Base-by-base conservation (phyloP, 768 basidiomycete genomes). In the Lentinula raphanica region DNA sequence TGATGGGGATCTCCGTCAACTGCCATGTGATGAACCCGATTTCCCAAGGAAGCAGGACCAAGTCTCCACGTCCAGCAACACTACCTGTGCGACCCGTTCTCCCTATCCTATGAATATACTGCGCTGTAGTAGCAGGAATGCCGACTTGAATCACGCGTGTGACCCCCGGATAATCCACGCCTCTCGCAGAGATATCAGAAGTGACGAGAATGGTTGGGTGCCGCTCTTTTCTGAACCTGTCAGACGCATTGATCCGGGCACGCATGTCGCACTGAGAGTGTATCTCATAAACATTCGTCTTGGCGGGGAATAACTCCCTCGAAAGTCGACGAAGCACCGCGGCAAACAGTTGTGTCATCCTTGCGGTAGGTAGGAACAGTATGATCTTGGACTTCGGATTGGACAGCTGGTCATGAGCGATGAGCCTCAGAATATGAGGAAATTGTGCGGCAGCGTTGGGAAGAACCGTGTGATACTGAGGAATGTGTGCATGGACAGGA, bases 131-230 rank as follows among this genome's bases (percentile, higher is more conserved):
- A 5, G 72, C 68, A 2, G 96, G 94, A 6, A 90, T 76, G 51
- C 96, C 94, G 51, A 99, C 77, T 69, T 98, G 97, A 62, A 98
- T 88, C 60, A 95, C 89, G 38, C 94, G 85, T 0, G 91, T 92
- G 21, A 94, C 90, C 19, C 82, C 84, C 7, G 92, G 92, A 68
- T 95, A 96, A 69, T 96, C 92, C 45, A 95, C 82, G 15, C 92
- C 92, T 58, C 92, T 83, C 21, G 92, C 92, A 28, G 91, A 94
- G 5, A 96, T 86, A 63, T 96, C 94, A 1, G 92, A 94, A 3
- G 86, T 89, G 63, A 97, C 77, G 53, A 96, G 81, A 29, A 97
- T 74, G 2, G 85, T 80, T 4, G 76, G 76, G 1, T 72, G 67
- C 17, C 62, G 76, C 61, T 87, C 83, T 1, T 60, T n/a, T 57